These are phyloP conservation scores for Termitomyces sp. DNA, from an alignment of 768 basidiomycete genomes.

Conservation along the genomic window DNA sequence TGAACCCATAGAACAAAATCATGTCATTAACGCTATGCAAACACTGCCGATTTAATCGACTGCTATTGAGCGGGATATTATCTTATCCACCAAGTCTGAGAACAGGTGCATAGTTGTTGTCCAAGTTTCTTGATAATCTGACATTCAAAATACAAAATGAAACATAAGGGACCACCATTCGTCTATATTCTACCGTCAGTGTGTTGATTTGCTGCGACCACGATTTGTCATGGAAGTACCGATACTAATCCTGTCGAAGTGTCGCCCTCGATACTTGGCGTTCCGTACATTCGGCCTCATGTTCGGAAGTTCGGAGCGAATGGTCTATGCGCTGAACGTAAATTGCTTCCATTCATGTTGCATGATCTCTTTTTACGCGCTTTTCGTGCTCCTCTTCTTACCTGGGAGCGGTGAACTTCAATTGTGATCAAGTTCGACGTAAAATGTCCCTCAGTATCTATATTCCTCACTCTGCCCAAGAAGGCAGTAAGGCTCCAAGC, in stretches of 20 bases:
- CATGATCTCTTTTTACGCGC: neutral
- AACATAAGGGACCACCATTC: neutral
- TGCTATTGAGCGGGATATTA: neutral
- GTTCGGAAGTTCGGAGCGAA: slow-evolving; percentile 1
- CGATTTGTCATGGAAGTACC: neutral
- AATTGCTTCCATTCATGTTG: slow-evolving; percentile 3
- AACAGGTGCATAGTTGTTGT: neutral
- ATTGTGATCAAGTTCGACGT: neutral
- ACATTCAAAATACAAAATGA: neutral
- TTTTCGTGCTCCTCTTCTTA: neutral
- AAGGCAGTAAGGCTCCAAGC: neutral
- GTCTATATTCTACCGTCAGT: neutral
- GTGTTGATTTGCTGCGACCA: neutral
- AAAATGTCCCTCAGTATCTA: neutral
- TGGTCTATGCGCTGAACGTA: neutral
- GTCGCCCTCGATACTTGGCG: neutral
- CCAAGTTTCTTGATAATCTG: neutral
- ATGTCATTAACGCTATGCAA: neutral
- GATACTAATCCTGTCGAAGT: neutral
- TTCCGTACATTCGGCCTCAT: neutral
- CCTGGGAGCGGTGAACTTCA: neutral
- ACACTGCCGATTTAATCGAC: neutral
- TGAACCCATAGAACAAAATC: neutral
- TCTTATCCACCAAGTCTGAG: neutral
- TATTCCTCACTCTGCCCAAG: neutral